These are phyloP conservation scores for Pseudozyma flocculosa DNA, from an alignment of 1,284 basidiomycete species.

Conservation along the genomic window DNA sequence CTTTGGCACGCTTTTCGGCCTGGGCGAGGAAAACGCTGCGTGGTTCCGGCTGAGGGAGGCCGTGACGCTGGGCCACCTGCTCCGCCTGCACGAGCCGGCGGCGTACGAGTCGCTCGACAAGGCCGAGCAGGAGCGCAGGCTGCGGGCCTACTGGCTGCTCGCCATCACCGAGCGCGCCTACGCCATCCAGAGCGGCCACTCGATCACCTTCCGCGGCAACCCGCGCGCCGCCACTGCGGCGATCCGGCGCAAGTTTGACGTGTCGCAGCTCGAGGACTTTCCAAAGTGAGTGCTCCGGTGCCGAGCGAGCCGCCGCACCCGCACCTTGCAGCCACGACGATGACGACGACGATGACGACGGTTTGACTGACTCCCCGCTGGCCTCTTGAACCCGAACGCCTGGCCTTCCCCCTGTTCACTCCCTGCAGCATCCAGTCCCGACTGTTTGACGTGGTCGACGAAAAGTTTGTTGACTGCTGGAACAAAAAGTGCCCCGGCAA, in stretches of 20 bases:
- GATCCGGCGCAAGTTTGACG: conserved; percentile 32
- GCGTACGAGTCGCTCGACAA: conserved; percentile 46
- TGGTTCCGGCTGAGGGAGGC: conserved; percentile 48
- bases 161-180: conserved; percentile 53
- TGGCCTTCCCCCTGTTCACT: no score
- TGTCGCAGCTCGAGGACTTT: conserved; percentile 41
- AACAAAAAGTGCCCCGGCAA: conserved; percentile 39
- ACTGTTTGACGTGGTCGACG: conserved; percentile 40
- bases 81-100: conserved; percentile 45
- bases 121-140: conserved; percentile 48
- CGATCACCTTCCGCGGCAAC: conserved; percentile 43
- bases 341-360: no score
- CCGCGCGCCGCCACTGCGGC: conserved; percentile 34
- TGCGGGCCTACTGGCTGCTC: conserved; percentile 49
- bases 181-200: conserved; percentile 40
- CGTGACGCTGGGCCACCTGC: conserved; percentile 46
- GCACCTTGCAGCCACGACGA: no score
- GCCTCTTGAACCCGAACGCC: no score
- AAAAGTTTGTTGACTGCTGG: conserved; percentile 53
- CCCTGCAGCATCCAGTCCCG: conserved; percentile 14
- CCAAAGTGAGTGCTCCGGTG: conserved; percentile 23
- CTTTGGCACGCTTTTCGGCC: conserved; percentile 45
- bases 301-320: no score
- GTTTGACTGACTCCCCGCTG: no score
- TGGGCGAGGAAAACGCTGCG: conserved; percentile 43